Evolutionary conservation across 1,284 basidiomycete species (phyloP).

Genomic region (Trametes pubescens): DNA sequence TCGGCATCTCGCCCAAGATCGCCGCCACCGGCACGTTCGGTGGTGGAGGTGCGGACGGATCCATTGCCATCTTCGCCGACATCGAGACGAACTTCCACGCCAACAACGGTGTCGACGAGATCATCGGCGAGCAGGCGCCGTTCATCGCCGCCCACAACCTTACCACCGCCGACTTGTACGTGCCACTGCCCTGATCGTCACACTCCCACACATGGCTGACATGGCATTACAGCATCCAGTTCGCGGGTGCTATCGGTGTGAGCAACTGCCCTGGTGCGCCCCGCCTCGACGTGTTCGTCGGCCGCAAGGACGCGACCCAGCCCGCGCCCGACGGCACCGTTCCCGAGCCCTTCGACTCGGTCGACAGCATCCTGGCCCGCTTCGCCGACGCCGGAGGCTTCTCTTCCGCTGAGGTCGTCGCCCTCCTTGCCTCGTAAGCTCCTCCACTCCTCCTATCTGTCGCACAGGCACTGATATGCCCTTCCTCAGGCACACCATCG

Average conservation of each 20-base stretch:
- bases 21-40: slow-evolving; percentile 22
- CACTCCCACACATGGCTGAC: background rate
- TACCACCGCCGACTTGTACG: slow-evolving; percentile 31
- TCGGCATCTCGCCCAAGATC: slow-evolving; percentile 31
- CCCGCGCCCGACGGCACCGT: slow-evolving; percentile 37
- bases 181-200: background rate
- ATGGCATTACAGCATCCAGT: slow-evolving; percentile 29
- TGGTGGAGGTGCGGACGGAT: slow-evolving; percentile 37
- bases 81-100: slow-evolving; percentile 37
- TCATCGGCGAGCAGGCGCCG: slow-evolving; percentile 30
- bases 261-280: slow-evolving; percentile 42
- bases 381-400: slow-evolving; percentile 27
- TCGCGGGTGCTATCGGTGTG: slow-evolving; percentile 36
- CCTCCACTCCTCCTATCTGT: no score
- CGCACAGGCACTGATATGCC: background rate
- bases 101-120: slow-evolving; percentile 36
- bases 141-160: slow-evolving; percentile 31
- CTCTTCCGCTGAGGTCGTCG: slow-evolving; percentile 26
- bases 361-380: slow-evolving; percentile 20
- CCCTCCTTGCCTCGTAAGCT: slow-evolving; percentile 24
- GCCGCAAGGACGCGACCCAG: slow-evolving; percentile 31
- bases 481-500: slow-evolving; percentile 23
- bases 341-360: slow-evolving; percentile 35
- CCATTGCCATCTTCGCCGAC: slow-evolving; percentile 33
- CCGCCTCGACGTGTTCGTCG: slow-evolving; percentile 24